These are phyloP conservation scores for Microbotryum saponariae DNA, from an alignment of 1,284 basidiomycete genomes.

Conservation along the genomic window DNA sequence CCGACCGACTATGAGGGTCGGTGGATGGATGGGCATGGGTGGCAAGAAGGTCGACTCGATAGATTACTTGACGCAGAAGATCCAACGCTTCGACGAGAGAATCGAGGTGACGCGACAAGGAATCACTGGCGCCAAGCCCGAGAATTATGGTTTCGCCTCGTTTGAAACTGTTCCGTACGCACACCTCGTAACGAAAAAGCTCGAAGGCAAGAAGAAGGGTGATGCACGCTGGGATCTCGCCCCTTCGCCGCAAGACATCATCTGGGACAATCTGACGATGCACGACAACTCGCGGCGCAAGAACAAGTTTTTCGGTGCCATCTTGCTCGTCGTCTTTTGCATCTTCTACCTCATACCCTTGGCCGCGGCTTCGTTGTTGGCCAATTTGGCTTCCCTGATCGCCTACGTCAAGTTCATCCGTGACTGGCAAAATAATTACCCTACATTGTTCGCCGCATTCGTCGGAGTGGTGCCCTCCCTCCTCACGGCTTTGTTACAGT, in stretches of 20 bases:
- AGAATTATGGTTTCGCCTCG: constrained; percentile 74
- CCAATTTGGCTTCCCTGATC: constrained; percentile 42
- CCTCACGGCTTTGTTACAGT: constrained; percentile 79
- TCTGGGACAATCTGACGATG: constrained; percentile 80
- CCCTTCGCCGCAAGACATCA: constrained; percentile 49
- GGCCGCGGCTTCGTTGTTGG: constrained; percentile 57
- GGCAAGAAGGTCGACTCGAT: constrained; percentile 66
- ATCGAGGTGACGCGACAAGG: constrained; percentile 51
- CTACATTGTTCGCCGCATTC: constrained; percentile 35
- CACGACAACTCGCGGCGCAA: constrained; percentile 58
- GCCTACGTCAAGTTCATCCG: constrained; percentile 65
- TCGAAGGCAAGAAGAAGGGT: constrained; percentile 60
- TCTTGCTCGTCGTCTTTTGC: constrained; percentile 60
- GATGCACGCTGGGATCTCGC: constrained; percentile 63
- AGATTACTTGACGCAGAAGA: constrained; percentile 61
- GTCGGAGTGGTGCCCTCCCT: constrained; percentile 67
- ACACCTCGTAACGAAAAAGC: constrained; percentile 66
- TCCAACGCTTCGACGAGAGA: constrained; percentile 53
- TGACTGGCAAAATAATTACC: constrained; percentile 49
- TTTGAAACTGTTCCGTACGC: constrained; percentile 89
- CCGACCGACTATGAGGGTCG: constrained; percentile 63
- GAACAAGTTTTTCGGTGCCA: constrained; percentile 64
- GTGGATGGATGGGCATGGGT: constrained; percentile 64
- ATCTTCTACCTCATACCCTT: constrained; percentile 88
- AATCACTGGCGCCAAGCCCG: constrained; percentile 49